Conservation (phyloP, 768 basidiomycete species). For the Suillus placidus region DNA sequence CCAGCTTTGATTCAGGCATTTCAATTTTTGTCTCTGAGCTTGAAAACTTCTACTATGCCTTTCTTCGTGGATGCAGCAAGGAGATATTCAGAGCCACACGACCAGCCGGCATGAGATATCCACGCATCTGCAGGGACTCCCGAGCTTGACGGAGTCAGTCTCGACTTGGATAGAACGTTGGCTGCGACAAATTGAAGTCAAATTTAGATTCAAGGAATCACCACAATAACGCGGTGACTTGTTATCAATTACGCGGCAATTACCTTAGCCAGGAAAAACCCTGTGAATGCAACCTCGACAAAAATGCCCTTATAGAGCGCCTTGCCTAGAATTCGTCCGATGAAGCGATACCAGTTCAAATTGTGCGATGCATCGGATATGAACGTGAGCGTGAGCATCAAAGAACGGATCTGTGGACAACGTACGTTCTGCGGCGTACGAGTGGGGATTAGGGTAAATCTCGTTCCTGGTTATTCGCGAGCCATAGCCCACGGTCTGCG, state of each 20-base stretch:
- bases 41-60: too few species aligned
- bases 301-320: slow-evolving; percentile 96
- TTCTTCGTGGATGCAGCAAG: too few species aligned
- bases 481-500: slow-evolving; percentile 91
- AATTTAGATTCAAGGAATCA: too few species aligned
- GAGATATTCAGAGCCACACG: too few species aligned
- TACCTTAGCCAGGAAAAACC: slow-evolving; percentile 91
- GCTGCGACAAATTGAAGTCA: too few species aligned
- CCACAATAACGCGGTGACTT: not conserved
- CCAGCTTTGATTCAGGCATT: too few species aligned
- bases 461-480: slow-evolving; percentile 89
- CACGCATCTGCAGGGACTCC: too few species aligned
- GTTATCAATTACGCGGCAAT: slow-evolving; percentile 9
- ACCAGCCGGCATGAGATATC: too few species aligned
- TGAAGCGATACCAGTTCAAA: slow-evolving; percentile 90
- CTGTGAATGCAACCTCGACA: slow-evolving; percentile 92
- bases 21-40: too few species aligned
- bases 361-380: slow-evolving; percentile 60
- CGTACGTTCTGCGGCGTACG: slow-evolving; percentile 86
- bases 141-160: too few species aligned
- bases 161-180: too few species aligned
- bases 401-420: slow-evolving; percentile 29
- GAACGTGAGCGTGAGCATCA: slow-evolving; percentile 3
- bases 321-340: slow-evolving; percentile 93
- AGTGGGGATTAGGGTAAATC: slow-evolving; percentile 92